Evolutionary conservation across 352 stramenopile genomes (phyloP).

Genomic region (Peronospora farinosa): DNA sequence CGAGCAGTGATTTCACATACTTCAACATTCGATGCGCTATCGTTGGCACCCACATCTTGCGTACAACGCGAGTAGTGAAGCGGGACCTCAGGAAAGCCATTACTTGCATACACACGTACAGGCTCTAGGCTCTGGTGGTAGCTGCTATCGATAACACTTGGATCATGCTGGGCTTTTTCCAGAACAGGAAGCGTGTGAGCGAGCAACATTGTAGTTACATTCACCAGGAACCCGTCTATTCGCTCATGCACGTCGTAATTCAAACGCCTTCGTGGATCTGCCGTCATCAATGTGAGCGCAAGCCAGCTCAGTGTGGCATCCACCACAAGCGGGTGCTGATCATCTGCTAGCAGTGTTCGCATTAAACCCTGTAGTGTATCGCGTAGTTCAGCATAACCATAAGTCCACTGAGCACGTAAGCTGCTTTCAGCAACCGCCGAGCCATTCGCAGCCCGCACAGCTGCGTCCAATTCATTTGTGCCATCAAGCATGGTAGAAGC

Average conservation of each 20-base stretch:
- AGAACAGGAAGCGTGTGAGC: constrained; percentile 35
- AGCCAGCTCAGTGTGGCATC: constrained; percentile 62
- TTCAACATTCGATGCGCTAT: constrained; percentile 15
- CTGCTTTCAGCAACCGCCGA: constrained; percentile 19
- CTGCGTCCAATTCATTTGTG: constrained; percentile 40
- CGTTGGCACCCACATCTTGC: constrained; percentile 10
- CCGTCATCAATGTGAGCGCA: constrained; percentile 36
- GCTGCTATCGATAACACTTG: constrained; percentile 31
- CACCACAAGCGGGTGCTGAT: constrained; percentile 44
- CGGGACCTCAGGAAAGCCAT: constrained; percentile 30
- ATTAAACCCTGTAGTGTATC: constrained; percentile 30
- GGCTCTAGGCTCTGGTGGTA: constrained; percentile 50
- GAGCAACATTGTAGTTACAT: constrained; percentile 49
- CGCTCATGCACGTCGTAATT: constrained; percentile 44
- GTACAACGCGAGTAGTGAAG: constrained; percentile 23
- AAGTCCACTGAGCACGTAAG: constrained; percentile 46
- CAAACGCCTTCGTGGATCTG: constrained; percentile 41
- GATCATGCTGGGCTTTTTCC: constrained; percentile 19
- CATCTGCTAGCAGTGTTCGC: constrained; percentile 26
- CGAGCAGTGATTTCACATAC: constrained; percentile 15
- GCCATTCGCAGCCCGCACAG: constrained; percentile 18
- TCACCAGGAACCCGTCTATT: constrained; percentile 65
- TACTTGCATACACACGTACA: constrained; percentile 42
- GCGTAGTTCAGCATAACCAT: constrained; percentile 35
- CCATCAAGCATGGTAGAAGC: constrained; percentile 64